phyloP scores from a whole-genome alignment of 139 green algal species.

The Yamagishiella unicocca region DNA sequence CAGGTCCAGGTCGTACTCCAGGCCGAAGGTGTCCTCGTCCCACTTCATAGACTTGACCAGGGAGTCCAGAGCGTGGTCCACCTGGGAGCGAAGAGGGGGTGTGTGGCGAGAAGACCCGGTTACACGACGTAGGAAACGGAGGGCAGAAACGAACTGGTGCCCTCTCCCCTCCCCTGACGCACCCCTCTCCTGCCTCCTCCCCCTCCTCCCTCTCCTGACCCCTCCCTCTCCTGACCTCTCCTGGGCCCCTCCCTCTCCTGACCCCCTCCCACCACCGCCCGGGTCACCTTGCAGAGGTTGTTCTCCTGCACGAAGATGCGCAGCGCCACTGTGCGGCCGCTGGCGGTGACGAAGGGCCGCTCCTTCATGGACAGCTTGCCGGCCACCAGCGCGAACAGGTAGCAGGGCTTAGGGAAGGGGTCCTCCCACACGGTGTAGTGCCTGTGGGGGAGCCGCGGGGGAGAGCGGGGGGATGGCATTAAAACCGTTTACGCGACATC shows the following conservation, averaged over 20 bases:
- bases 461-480: neutral
- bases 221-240: neutral
- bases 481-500: no score
- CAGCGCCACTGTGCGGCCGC: conserved; percentile 86
- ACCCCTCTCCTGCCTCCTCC: neutral
- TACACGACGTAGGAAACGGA: no score
- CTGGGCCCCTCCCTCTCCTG: neutral
- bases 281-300: conserved; percentile 62
- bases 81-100: neutral
- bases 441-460: conserved; percentile 29
- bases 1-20: conserved; percentile 97
- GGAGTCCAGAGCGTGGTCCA: conserved; percentile 91
- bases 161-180: no score
- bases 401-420: conserved; percentile 97
- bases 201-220: neutral
- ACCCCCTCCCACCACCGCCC: neutral
- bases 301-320: conserved; percentile 89
- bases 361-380: conserved; percentile 89
- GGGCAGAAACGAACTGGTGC: no score
- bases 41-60: conserved; percentile 96
- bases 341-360: conserved; percentile 87
- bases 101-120: no score
- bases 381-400: conserved; percentile 99
- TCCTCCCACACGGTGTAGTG: conserved; percentile 91
- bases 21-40: conserved; percentile 84